A percentile compares a stretch with the other conserved stretches of the same genome.
phyloP scores from a whole-genome alignment of 1,284 basidiomycete genomes.

The Apiotrichum siamense region DNA sequence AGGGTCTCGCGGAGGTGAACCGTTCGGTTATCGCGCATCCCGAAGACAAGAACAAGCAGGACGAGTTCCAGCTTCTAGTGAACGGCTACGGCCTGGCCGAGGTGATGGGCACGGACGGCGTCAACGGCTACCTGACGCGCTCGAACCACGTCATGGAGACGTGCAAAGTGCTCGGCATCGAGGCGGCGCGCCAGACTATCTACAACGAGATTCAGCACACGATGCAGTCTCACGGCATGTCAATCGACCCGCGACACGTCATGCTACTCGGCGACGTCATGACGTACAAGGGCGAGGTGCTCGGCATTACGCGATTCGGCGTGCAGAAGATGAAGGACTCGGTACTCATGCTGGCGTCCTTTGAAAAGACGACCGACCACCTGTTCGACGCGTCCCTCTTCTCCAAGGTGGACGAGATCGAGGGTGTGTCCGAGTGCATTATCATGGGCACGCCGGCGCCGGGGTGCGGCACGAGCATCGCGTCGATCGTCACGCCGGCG shows the following conservation, averaged over 20 bases:
- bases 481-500: constrained; percentile 55
- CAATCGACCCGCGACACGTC: constrained; percentile 96
- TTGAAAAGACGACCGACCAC: constrained; percentile 99
- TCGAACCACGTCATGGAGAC: constrained; percentile 99
- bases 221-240: constrained; percentile 97
- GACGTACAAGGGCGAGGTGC: constrained; percentile 98
- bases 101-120: constrained; percentile 96
- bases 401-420: constrained; percentile 90
- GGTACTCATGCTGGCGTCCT: constrained; percentile 97
- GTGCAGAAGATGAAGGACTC: constrained; percentile 99
- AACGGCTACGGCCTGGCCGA: constrained; percentile 97
- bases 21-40: constrained; percentile 90
- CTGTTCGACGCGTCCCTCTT: constrained; percentile 96
- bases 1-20: constrained; percentile 79
- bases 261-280: constrained; percentile 99
- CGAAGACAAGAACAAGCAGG: constrained; percentile 67
- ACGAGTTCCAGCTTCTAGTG: constrained; percentile 63
- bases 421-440: constrained; percentile 97
- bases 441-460: constrained; percentile 99
- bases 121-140: constrained; percentile 83
- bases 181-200: constrained; percentile 90
- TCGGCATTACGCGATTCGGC: constrained; percentile 98
- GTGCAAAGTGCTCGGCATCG: constrained; percentile 88
- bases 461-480: constrained; percentile 87
- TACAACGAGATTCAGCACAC: constrained; percentile 97